Percentiles rank a stretch among this genome's conserved stretches.
These are phyloP conservation scores for Aristolochia californica DNA, from an alignment of 164 flowering plant genomes.

Conservation along the genomic window DNA sequence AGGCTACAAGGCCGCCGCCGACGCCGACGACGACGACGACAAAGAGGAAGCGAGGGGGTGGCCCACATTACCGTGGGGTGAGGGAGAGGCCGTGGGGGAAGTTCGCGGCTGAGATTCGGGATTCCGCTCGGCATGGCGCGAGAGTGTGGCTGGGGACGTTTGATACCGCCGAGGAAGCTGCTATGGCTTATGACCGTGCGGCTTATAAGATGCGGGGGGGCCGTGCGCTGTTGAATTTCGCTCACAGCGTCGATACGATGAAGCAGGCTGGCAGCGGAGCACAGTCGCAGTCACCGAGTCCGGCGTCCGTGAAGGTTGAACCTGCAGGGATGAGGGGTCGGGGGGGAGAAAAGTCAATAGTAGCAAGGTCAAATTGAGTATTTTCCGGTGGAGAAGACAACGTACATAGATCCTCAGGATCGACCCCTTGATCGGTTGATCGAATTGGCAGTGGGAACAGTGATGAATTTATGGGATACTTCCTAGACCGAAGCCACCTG, in stretches of 20 bases:
- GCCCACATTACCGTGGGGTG: constrained; percentile 18
- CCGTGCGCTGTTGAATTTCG: constrained; percentile 19
- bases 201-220: constrained; percentile 25
- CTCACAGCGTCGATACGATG: background rate
- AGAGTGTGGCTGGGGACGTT: constrained; percentile 21
- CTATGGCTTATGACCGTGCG: constrained; percentile 21
- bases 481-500: too few species aligned
- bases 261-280: background rate
- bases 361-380: too few species aligned
- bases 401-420: too few species aligned
- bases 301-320: background rate
- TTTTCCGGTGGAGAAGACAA: too few species aligned
- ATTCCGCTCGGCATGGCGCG: constrained; percentile 20
- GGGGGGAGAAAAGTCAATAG: too few species aligned
- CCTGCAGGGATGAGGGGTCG: constrained; percentile 2
- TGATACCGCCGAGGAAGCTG: constrained; percentile 13
- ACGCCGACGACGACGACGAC: too few species aligned
- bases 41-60: constrained; percentile 9
- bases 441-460: too few species aligned
- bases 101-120: constrained; percentile 24
- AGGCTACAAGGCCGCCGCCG: too few species aligned
- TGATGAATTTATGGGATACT: too few species aligned
- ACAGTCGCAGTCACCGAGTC: constrained; percentile 1
- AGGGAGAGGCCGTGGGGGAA: constrained; percentile 23
- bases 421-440: too few species aligned